These are phyloP conservation scores for Geoglossum glabrum DNA, from an alignment of 495 filamentous ascomycete genomes.

Conservation along the genomic window DNA sequence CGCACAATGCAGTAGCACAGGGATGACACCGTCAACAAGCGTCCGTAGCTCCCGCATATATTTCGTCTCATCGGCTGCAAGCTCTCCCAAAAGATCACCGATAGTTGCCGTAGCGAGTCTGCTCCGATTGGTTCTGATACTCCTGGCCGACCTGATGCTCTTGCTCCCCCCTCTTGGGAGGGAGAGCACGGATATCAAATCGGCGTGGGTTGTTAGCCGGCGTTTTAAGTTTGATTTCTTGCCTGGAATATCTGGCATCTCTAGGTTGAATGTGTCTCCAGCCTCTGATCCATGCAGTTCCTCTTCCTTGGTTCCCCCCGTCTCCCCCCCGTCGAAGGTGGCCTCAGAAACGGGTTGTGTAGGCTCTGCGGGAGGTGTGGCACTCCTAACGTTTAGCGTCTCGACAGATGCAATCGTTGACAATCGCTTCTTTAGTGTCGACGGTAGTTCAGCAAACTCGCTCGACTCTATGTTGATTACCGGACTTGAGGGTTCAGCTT, in stretches of 20 bases:
- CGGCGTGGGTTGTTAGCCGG: conserved; percentile 74
- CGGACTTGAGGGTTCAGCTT: background rate
- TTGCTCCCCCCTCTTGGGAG: conserved; percentile 28
- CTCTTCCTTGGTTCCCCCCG: background rate
- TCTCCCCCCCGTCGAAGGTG: background rate
- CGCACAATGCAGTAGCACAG: conserved; percentile 73
- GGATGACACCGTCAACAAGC: conserved; percentile 87
- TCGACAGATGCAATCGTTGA: conserved; percentile 56
- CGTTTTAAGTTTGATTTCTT: conserved; percentile 37
- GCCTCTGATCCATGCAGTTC: conserved; percentile 9
- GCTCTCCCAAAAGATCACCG: conserved; percentile 56
- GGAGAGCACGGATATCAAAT: conserved; percentile 83
- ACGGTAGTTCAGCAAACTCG: conserved; percentile 22
- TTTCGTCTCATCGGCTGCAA: conserved; percentile 66
- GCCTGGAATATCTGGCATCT: conserved; percentile 7
- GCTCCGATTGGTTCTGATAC: conserved; percentile 27
- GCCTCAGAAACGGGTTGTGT: background rate
- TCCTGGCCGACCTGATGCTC: conserved; percentile 28
- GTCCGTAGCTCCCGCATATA: conserved; percentile 88
- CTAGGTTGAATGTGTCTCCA: conserved; percentile 9
- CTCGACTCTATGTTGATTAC: background rate
- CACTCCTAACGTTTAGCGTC: conserved; percentile 23
- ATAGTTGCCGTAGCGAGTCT: conserved; percentile 45
- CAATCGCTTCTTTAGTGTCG: conserved; percentile 41
- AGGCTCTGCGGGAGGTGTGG: background rate